These are phyloP conservation scores for Macadamia integrifolia DNA, from an alignment of 164 flowering plant genomes.

Conservation along the genomic window DNA sequence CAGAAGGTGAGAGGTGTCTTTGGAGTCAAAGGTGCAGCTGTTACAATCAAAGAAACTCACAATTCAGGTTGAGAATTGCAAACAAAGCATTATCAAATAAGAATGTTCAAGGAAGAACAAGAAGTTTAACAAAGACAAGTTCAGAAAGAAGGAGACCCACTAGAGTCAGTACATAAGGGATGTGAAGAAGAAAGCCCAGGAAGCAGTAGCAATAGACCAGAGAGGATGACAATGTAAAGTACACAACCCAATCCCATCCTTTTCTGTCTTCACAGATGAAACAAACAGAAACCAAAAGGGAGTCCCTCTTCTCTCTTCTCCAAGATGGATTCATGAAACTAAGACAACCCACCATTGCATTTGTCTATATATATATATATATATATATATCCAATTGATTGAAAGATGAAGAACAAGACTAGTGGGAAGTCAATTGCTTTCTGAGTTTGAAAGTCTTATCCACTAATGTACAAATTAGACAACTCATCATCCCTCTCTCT, in stretches of 20 bases:
- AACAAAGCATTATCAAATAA: background rate
- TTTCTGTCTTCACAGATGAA: background rate
- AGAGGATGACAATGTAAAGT: background rate
- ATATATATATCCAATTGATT: too few relatives aligned
- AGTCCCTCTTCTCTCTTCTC: too few relatives aligned
- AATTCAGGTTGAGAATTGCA: background rate
- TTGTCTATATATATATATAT: too few relatives aligned
- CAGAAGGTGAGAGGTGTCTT: slow-evolving; percentile 56
- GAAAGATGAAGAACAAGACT: too few relatives aligned
- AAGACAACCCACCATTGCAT: too few relatives aligned
- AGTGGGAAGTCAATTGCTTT: too few relatives aligned
- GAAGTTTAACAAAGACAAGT: background rate
- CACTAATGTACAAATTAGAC: too few relatives aligned
- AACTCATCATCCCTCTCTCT: too few relatives aligned
- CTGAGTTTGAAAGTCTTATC: too few relatives aligned
- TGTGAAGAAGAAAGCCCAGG: slow-evolving; percentile 28
- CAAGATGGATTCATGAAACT: too few relatives aligned
- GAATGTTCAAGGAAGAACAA: background rate
- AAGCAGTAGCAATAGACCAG: slow-evolving; percentile 29
- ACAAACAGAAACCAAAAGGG: background rate
- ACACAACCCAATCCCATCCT: slow-evolving; percentile 7
- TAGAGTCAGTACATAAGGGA: slow-evolving; percentile 64
- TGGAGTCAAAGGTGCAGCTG: slow-evolving; percentile 53
- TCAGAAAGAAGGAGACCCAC: slow-evolving; percentile 30
- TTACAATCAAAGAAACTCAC: slow-evolving; percentile 1